Conservation (phyloP, 176 grass and related monocot genomes). For the Phragmites australis region DNA sequence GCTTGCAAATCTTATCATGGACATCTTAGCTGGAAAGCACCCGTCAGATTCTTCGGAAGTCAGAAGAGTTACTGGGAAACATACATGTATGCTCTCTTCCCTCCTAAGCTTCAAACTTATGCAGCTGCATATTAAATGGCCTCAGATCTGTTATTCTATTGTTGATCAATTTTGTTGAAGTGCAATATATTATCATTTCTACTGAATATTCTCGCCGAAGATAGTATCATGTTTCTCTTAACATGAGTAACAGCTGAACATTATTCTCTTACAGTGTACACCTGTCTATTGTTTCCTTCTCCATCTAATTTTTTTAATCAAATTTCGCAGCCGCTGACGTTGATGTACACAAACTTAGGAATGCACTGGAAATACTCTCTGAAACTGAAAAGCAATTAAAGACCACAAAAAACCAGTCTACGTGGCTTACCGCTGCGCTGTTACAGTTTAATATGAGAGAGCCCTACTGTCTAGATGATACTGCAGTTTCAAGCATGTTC, state of each 20-base stretch:
- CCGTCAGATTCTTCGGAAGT: conserved; percentile 46
- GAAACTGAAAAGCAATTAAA: conserved; percentile 95
- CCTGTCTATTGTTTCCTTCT: neutral
- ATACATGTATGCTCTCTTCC: conserved; percentile 43
- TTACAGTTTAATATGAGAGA: conserved; percentile 91
- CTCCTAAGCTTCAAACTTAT: neutral
- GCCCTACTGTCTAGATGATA: conserved; percentile 49
- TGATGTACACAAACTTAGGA: conserved; percentile 63
- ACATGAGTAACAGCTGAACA: neutral
- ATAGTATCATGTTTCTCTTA: neutral
- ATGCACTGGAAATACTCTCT: conserved; percentile 93
- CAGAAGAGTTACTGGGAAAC: conserved; percentile 38
- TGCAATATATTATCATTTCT: neutral
- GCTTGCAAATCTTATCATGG: conserved; percentile 87
- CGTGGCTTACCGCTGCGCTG: conserved; percentile 92
- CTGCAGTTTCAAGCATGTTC: conserved; percentile 55
- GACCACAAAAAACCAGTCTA: conserved; percentile 81
- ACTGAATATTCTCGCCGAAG: neutral
- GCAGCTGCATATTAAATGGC: neutral
- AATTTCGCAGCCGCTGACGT: conserved; percentile 61
- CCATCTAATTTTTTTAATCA: conserved; percentile 13
- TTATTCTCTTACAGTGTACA: neutral
- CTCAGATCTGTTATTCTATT: neutral
- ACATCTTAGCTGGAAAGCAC: conserved; percentile 69
- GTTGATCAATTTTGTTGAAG: neutral